A percentile compares a stretch with the other conserved stretches of the same genome.
Conservation (phyloP, 148 eudicot genomes). For the Rhododendron griersonianum region DNA sequence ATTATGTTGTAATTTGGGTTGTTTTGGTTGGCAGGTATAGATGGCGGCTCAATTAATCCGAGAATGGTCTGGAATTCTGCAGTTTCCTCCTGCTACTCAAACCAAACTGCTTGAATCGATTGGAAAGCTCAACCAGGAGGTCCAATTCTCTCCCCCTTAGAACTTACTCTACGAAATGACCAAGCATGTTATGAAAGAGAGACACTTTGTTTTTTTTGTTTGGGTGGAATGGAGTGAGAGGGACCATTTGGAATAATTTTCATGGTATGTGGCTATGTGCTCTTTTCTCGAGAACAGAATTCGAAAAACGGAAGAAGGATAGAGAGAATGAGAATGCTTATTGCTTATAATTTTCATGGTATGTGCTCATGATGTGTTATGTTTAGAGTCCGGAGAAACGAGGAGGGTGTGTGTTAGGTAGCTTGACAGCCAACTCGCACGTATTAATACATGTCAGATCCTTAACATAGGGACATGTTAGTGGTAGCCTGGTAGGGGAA, state of each 20-base stretch:
- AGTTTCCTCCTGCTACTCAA: constrained; percentile 83
- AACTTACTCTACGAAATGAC: background rate
- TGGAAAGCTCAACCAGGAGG: constrained; percentile 77
- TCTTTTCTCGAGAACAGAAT: background rate
- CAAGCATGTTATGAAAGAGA: background rate
- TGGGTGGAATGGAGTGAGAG: background rate
- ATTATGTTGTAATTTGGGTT: background rate
- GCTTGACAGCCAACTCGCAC: background rate
- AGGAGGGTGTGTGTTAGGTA: background rate
- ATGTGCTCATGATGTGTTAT: background rate
- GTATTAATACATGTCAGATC: background rate
- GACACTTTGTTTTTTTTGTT: background rate
- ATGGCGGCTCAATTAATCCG: constrained; percentile 42
- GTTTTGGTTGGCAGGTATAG: background rate
- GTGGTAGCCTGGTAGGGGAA: background rate
- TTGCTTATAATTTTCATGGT: background rate
- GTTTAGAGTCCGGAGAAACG: background rate
- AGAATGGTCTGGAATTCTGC: constrained; percentile 87
- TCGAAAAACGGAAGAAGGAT: background rate
- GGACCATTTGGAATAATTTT: background rate
- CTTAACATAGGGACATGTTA: background rate
- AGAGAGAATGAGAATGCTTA: background rate
- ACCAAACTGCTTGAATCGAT: constrained; percentile 60
- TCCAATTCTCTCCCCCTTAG: constrained; percentile 5
- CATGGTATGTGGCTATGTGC: background rate